phyloP scores from a whole-genome alignment of 768 basidiomycete genomes.

The Pulveroboletus sp. region DNA sequence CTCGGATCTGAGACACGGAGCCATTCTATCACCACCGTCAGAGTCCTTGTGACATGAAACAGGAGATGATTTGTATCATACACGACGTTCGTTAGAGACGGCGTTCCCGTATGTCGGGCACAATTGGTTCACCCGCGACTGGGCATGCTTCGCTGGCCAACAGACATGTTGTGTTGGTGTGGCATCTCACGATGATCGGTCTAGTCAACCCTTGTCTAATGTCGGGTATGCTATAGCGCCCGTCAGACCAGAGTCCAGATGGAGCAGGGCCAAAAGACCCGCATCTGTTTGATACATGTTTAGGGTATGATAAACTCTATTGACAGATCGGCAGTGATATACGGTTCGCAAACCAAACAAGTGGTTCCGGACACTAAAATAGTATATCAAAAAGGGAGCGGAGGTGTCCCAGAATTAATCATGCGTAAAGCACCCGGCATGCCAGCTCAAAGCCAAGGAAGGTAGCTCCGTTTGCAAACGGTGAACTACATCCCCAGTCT shows the following conservation, averaged over 20 bases:
- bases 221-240: too few relatives aligned
- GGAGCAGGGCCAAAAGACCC: background rate
- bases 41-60: background rate
- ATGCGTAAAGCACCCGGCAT: conserved; percentile 58
- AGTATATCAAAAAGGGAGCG: background rate
- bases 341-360: background rate
- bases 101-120: background rate
- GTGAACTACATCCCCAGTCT: conserved; percentile 53
- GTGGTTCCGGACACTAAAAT: background rate
- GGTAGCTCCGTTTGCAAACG: conserved; percentile 95
- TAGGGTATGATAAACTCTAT: background rate
- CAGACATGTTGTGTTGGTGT: background rate
- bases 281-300: background rate
- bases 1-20: background rate
- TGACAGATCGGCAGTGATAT: conserved; percentile 4
- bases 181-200: background rate
- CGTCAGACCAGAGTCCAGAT: background rate
- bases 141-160: background rate
- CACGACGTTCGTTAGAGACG: background rate
- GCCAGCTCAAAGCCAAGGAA: conserved; percentile 96
- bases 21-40: background rate
- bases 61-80: background rate
- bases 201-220: background rate
- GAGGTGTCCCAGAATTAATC: background rate
- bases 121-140: background rate